Conservation (phyloP, 495 filamentous ascomycete species). For the Hypoxylon trugodes region DNA sequence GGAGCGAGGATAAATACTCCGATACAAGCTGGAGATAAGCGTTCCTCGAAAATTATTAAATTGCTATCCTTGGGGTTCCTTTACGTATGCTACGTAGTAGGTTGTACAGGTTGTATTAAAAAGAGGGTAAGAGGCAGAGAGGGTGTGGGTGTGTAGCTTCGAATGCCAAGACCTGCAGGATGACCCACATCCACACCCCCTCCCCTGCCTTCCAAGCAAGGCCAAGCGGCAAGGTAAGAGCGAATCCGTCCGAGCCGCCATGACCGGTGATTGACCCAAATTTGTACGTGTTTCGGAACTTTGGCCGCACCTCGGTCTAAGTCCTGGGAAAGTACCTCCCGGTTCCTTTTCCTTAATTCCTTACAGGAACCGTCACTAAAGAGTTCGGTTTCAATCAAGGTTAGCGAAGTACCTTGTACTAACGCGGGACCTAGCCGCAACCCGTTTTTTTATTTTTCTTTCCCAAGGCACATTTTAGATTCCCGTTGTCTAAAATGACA, state of each 20-base stretch:
- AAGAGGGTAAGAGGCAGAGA: constrained; percentile 17
- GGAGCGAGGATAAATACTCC: constrained; percentile 43
- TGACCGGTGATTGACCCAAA: constrained; percentile 47
- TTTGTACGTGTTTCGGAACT: constrained; percentile 46
- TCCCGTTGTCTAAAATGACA: constrained; percentile 19
- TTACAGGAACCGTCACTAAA: constrained; percentile 38
- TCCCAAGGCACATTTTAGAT: constrained; percentile 1
- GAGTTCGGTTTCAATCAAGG: constrained; percentile 30
- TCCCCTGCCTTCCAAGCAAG: constrained; percentile 42
- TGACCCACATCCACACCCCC: constrained; percentile 38
- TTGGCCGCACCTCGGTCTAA: constrained; percentile 35
- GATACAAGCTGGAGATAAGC: constrained; percentile 45
- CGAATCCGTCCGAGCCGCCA: constrained; percentile 51
- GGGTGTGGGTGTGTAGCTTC: constrained; percentile 33
- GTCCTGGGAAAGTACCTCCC: constrained; percentile 35
- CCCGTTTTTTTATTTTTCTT: constrained; percentile 14
- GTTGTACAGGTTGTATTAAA: constrained; percentile 23
- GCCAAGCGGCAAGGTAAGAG: constrained; percentile 45
- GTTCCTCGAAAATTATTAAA: constrained; percentile 38
- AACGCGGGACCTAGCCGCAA: constrained; percentile 19
- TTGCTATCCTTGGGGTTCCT: constrained; percentile 32
- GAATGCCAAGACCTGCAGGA: constrained; percentile 35
- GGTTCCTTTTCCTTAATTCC: constrained; percentile 39
- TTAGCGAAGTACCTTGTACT: constrained; percentile 10
- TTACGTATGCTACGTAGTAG: constrained; percentile 24